Evolutionary conservation across 169 alveolate genomes (phyloP).

Genomic region (Plasmodium fragile): DNA sequence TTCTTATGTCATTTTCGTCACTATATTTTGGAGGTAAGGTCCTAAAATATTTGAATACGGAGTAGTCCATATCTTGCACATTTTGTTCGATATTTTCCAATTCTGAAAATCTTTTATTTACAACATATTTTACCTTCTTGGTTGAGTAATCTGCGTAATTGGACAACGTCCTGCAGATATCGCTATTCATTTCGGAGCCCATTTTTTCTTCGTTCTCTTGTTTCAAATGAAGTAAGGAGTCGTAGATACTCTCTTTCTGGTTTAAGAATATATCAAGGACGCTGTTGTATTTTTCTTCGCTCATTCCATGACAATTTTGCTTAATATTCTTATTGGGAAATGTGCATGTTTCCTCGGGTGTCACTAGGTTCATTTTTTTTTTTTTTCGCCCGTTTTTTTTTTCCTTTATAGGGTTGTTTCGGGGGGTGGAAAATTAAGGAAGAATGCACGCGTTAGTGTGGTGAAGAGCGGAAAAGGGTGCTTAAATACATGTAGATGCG

Average conservation of each 20-base stretch:
- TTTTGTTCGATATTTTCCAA: slow-evolving; percentile 59
- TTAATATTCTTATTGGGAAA: slow-evolving; percentile 15
- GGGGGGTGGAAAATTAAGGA: background rate
- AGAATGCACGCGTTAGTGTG: background rate
- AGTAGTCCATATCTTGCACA: slow-evolving; percentile 70
- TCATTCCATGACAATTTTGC: slow-evolving; percentile 18
- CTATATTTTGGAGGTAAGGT: slow-evolving; percentile 75
- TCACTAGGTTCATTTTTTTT: slow-evolving; percentile 25
- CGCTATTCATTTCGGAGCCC: slow-evolving; percentile 46
- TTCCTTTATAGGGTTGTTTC: background rate
- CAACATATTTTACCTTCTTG: slow-evolving; percentile 49
- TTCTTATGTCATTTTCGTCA: slow-evolving; percentile 74
- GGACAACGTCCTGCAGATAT: slow-evolving; percentile 58
- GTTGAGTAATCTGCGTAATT: slow-evolving; percentile 73
- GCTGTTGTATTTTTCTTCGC: slow-evolving; percentile 52
- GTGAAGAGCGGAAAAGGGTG: background rate
- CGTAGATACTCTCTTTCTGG: slow-evolving; percentile 17
- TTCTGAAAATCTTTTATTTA: slow-evolving; percentile 72
- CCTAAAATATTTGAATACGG: slow-evolving; percentile 49
- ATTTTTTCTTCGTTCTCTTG: slow-evolving; percentile 47
- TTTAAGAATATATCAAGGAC: slow-evolving; percentile 1
- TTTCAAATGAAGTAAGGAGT: slow-evolving; percentile 44
- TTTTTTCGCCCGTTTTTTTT: slow-evolving; percentile 1
- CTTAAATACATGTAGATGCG: background rate
- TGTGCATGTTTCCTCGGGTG: slow-evolving; percentile 6